Evolutionary conservation across 176 grass and related monocot species (phyloP), one percentile per base, ranked within the genome.

Genomic region (Lolium multiflorum): DNA sequence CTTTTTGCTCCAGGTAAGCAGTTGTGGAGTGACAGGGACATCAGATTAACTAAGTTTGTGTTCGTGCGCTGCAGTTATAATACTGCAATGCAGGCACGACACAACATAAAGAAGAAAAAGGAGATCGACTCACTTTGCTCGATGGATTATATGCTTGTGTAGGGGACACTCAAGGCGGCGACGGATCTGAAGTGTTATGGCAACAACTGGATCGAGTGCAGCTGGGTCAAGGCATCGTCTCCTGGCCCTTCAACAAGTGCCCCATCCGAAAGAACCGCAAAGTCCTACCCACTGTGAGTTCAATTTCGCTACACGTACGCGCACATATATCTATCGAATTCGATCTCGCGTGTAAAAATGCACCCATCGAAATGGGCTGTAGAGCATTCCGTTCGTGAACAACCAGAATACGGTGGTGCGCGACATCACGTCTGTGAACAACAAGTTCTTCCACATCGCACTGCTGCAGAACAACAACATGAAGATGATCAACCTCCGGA

Each of bases 371-470:
- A 15, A 67, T 28, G 62, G 66, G 35, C 0, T 66, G 4, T 87
- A 93, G 91, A 87, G 81, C 24, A 43, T 93, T 46, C 28, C 71
- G 76, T 91, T 94, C 62, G 71, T 89, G 25, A 66, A 88, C 49
- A 87, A 79, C 66, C 39, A 86, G 6, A 94, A 94, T 70, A 87
- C 87, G n/a, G 56, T 94, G 16, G 89, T 94, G 54, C 63, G 31
- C 25, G 80, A 87, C 82, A 68, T 97, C 74, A 88, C 62, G 26
- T 97, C 87, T 0, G 46, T 94, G 37, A 93, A 97, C 76, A 90
- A 87, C 58, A 97, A 97, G 78, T 97, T 97, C 82, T 97, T 97
- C 81, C 95, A 97, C 79, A n/a, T 97, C 0, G 92, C 72, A 9
- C 26, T 93, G 25, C 52, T 97, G 15, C 4, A 38, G 3, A 71